Evolutionary conservation across 2,329 filamentous ascomycete species (phyloP).

Genomic region (Colletotrichum gigasporum): DNA sequence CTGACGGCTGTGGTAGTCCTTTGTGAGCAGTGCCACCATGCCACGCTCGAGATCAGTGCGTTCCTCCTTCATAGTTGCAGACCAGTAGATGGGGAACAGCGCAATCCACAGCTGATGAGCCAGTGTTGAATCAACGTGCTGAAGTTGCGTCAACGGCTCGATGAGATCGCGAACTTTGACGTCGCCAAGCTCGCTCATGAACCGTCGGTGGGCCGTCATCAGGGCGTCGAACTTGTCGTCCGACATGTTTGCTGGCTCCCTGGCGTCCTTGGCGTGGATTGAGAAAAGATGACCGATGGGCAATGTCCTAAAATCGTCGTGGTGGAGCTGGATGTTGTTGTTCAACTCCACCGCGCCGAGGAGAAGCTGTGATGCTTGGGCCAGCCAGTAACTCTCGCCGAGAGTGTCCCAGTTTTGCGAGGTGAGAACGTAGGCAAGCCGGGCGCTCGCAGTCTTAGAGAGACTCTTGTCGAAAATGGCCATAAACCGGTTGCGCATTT

Average conservation of each 20-base stretch:
- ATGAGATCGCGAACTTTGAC: constrained; percentile 89
- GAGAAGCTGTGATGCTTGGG: constrained; percentile 92
- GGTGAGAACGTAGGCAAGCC: constrained; percentile 87
- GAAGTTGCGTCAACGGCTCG: constrained; percentile 89
- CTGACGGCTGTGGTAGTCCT: constrained; percentile 94
- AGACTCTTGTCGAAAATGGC: constrained; percentile 94
- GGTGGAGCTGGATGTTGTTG: constrained; percentile 78
- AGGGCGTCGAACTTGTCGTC: constrained; percentile 86
- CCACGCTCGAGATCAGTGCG: constrained; percentile 90
- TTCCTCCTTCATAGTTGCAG: constrained; percentile 86
- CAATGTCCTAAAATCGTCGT: constrained; percentile 84
- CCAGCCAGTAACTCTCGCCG: constrained; percentile 94
- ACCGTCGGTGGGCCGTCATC: constrained; percentile 81
- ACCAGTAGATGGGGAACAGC: constrained; percentile 94
- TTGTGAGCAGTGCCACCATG: constrained; percentile 88
- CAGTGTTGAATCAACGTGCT: constrained; percentile 85
- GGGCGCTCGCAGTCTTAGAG: constrained; percentile 89
- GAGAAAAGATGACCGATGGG: constrained; percentile 78
- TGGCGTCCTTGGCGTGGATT: constrained; percentile 75
- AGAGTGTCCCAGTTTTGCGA: constrained; percentile 98
- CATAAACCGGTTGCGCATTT: constrained; percentile 98
- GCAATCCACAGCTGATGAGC: constrained; percentile 91
- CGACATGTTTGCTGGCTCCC: constrained; percentile 73
- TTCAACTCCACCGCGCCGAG: constrained; percentile 91
- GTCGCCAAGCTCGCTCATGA: constrained; percentile 83